Evolutionary conservation across 805 yeast genomes (phyloP).

Genomic region (Starmerella vaccinii): DNA sequence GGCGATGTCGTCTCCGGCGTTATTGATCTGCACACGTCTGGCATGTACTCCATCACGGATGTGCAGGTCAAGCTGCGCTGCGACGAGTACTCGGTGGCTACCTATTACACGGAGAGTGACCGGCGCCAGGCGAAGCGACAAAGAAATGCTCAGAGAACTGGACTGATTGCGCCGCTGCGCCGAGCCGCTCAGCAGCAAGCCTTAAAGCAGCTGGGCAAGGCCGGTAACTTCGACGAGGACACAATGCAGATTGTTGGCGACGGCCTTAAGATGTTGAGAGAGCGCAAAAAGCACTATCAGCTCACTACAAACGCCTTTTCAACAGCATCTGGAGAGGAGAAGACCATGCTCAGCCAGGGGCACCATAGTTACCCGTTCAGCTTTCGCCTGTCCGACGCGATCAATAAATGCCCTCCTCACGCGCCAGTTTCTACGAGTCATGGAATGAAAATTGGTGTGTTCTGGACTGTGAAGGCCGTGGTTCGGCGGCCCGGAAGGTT

Average conservation of each 20-base stretch:
- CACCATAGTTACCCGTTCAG: constrained; percentile 11
- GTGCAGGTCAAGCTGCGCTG: constrained; percentile 8
- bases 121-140: neutral
- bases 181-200: neutral
- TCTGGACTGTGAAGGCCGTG: constrained; percentile 8
- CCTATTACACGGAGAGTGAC: neutral
- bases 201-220: constrained; percentile 1
- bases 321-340: neutral
- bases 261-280: neutral
- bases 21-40: neutral
- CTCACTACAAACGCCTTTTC: neutral
- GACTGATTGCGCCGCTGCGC: neutral
- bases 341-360: constrained; percentile 5
- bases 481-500: constrained; percentile 3
- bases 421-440: neutral
- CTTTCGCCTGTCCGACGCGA: constrained; percentile 3
- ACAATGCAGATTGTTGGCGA: neutral
- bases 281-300: neutral
- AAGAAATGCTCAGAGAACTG: neutral
- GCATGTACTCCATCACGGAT: constrained; percentile 1
- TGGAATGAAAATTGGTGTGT: constrained; percentile 4
- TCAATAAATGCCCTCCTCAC: constrained; percentile 9
- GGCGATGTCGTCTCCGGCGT: constrained; percentile 8
- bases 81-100: constrained; percentile 5
- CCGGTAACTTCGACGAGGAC: constrained; percentile 1